Conservation (phyloP, 169 alveolate species). For the Cryptosporidium andersoni region DNA sequence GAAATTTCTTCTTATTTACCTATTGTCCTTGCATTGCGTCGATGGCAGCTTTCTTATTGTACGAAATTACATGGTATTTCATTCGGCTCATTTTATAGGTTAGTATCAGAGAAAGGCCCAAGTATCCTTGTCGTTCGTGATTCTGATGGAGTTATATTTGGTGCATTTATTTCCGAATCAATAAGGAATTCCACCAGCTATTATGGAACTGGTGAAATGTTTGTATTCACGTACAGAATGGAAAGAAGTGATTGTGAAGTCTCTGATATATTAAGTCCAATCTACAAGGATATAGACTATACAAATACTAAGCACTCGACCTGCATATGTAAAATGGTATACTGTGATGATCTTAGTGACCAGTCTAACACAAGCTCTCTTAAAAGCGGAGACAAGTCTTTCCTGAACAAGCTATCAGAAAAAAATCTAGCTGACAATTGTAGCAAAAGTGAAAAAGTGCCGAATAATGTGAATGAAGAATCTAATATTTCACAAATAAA, state of each 20-base stretch:
- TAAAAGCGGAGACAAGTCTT: neutral
- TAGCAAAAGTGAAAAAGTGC: neutral
- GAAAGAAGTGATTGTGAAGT: neutral
- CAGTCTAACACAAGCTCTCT: neutral
- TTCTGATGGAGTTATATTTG: constrained; percentile 82
- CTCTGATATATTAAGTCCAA: neutral
- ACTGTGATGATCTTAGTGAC: constrained; percentile 15
- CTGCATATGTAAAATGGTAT: neutral
- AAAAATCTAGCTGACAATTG: too few relatives aligned
- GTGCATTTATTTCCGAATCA: constrained; percentile 83
- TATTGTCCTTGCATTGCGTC: constrained; percentile 64
- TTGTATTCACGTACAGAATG: constrained; percentile 67
- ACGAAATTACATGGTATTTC: constrained; percentile 74
- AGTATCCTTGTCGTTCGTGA: constrained; percentile 83
- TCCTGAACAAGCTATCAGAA: too few relatives aligned
- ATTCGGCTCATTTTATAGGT: constrained; percentile 81
- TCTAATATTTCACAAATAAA: constrained; percentile 66
- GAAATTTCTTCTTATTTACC: constrained; percentile 73
- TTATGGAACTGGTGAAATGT: constrained; percentile 87
- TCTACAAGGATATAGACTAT: neutral
- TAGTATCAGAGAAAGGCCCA: constrained; percentile 78
- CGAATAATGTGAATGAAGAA: neutral
- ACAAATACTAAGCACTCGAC: neutral
- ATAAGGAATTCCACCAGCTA: constrained; percentile 76
- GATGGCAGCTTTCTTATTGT: constrained; percentile 75